phyloP scores from a whole-genome alignment of 495 filamentous ascomycete species.

The Daldinia grandis region DNA sequence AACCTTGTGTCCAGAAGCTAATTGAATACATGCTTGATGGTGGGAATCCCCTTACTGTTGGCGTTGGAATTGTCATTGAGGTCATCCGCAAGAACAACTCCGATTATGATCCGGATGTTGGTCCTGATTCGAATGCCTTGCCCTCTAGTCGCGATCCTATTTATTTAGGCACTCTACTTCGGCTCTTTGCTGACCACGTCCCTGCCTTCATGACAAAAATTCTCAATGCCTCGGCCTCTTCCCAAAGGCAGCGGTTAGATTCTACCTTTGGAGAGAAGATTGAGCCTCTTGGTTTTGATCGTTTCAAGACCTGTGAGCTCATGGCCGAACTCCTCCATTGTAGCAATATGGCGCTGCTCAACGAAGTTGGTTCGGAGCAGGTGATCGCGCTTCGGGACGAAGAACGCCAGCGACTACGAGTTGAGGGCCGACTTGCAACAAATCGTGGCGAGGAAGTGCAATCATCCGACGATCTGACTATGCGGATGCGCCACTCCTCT shows the following conservation, averaged over 20 bases:
- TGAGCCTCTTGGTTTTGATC: constrained; percentile 94
- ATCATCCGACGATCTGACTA: constrained; percentile 54
- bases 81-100: constrained; percentile 99
- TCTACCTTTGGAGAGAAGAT: constrained; percentile 88
- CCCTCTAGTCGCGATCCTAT: constrained; percentile 93
- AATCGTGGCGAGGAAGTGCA: constrained; percentile 49
- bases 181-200: constrained; percentile 89
- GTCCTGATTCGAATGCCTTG: constrained; percentile 75
- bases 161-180: constrained; percentile 91
- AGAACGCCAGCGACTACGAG: constrained; percentile 79
- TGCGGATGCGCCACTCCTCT: constrained; percentile 57
- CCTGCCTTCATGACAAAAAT: constrained; percentile 95
- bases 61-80: constrained; percentile 97
- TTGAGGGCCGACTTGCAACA: constrained; percentile 66
- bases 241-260: constrained; percentile 51
- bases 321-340: constrained; percentile 98
- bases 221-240: constrained; percentile 65
- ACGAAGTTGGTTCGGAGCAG: constrained; percentile 89
- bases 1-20: constrained; percentile 79
- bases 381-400: constrained; percentile 82
- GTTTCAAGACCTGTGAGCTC: constrained; percentile 98
- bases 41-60: constrained; percentile 94
- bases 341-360: constrained; percentile 98
- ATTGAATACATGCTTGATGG: constrained; percentile 92
- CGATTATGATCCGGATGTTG: constrained; percentile 93